Evolutionary conservation across 2,329 filamentous ascomycete species (phyloP).

Genomic region (Fusarium napiforme): DNA sequence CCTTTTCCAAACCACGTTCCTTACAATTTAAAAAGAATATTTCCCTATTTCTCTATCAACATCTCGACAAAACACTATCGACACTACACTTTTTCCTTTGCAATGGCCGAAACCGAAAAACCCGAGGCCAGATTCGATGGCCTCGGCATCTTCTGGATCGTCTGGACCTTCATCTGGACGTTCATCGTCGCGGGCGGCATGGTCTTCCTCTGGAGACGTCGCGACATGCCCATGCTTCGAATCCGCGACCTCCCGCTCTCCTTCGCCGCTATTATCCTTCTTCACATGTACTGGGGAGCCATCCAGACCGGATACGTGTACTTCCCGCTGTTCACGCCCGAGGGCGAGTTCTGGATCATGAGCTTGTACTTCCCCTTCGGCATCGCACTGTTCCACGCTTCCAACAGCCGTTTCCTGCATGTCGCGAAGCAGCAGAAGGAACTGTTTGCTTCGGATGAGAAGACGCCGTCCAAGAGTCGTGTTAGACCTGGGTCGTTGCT

Average conservation of each 20-base stretch:
- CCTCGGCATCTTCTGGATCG: slow-evolving; percentile 56
- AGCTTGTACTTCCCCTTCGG: slow-evolving; percentile 71
- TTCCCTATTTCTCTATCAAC: not conserved
- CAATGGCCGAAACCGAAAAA: slow-evolving; percentile 36
- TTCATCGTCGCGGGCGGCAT: slow-evolving; percentile 53
- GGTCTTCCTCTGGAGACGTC: slow-evolving; percentile 53
- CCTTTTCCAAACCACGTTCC: slow-evolving; percentile 38
- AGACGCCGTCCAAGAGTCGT: slow-evolving; percentile 14
- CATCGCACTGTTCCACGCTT: slow-evolving; percentile 73
- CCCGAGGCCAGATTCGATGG: slow-evolving; percentile 50
- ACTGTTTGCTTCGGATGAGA: slow-evolving; percentile 44
- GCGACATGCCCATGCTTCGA: slow-evolving; percentile 54
- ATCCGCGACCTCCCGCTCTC: slow-evolving; percentile 56
- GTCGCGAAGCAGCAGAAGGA: slow-evolving; percentile 66
- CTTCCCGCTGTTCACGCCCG: slow-evolving; percentile 58
- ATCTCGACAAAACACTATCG: not conserved
- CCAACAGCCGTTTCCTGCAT: slow-evolving; percentile 69
- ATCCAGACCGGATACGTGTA: slow-evolving; percentile 54
- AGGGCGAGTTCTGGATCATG: slow-evolving; percentile 74
- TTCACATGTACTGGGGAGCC: slow-evolving; percentile 57
- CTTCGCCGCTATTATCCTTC: slow-evolving; percentile 52
- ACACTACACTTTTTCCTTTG: not conserved
- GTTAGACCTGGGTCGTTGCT: slow-evolving; percentile 43
- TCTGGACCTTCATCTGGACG: slow-evolving; percentile 53
- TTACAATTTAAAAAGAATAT: slow-evolving; percentile 11